Conservation (phyloP, 257 asterid species). For the Przewalskia tangutica region DNA sequence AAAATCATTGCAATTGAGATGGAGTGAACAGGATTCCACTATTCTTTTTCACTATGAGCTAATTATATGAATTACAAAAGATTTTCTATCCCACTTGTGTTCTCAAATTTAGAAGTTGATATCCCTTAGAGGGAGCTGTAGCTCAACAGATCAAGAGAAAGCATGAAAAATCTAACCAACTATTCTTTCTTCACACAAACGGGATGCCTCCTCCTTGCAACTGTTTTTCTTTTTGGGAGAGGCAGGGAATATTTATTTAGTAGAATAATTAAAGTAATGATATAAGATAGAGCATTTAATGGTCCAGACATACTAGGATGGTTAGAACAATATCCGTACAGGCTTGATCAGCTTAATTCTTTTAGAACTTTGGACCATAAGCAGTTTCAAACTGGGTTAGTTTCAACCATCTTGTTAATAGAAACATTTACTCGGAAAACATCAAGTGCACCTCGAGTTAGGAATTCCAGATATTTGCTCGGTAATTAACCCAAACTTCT, state of each 20-base stretch:
- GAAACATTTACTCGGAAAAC: neutral
- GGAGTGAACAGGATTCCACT: neutral
- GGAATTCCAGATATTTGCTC: neutral
- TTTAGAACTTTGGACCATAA: neutral
- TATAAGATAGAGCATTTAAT: too few relatives aligned
- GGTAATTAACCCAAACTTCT: neutral
- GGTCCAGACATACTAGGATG: too few relatives aligned
- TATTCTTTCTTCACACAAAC: too few relatives aligned
- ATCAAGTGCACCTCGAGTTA: neutral
- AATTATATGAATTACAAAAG: too few relatives aligned
- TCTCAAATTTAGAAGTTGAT: neutral
- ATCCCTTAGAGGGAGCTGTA: neutral
- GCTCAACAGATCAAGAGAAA: neutral
- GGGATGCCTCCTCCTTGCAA: too few relatives aligned
- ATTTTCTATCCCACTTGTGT: neutral
- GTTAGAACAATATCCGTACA: too few relatives aligned
- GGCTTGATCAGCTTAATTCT: too few relatives aligned
- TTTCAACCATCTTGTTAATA: neutral
- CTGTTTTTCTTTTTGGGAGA: too few relatives aligned
- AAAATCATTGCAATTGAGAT: too few relatives aligned
- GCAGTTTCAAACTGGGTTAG: neutral
- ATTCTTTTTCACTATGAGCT: neutral
- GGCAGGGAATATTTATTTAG: too few relatives aligned
- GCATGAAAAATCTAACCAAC: neutral
- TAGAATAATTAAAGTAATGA: too few relatives aligned